phyloP scores from a whole-genome alignment of 805 yeast species.

The Ogataea nonfermentans region DNA sequence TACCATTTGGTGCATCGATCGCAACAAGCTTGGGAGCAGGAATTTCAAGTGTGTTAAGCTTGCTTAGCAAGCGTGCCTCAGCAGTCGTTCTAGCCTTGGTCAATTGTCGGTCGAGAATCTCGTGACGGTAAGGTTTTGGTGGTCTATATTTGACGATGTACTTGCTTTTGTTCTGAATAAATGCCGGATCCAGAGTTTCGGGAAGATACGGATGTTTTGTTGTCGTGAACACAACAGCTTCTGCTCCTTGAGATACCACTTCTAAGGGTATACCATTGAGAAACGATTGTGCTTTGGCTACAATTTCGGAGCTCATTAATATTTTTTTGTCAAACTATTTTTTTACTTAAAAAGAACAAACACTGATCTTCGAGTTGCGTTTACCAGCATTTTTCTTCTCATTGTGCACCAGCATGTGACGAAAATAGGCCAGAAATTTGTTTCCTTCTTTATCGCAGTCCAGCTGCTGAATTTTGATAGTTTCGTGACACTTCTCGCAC shows the following conservation, averaged over 20 bases:
- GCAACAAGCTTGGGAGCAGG: constrained; percentile 71
- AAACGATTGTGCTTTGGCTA: constrained; percentile 41
- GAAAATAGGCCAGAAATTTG: constrained; percentile 28
- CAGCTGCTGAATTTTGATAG: constrained; percentile 23
- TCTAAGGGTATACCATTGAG: constrained; percentile 50
- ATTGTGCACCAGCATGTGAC: constrained; percentile 31
- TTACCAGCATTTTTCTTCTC: constrained; percentile 25
- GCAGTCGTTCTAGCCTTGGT: constrained; percentile 80
- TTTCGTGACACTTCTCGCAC: constrained; percentile 24
- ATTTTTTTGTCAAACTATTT: background rate
- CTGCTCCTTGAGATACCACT: constrained; percentile 85
- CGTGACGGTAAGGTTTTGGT: constrained; percentile 86
- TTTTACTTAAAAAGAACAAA: constrained; percentile 6
- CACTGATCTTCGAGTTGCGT: constrained; percentile 7
- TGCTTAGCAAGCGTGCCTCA: constrained; percentile 75
- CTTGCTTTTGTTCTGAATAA: constrained; percentile 28
- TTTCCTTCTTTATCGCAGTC: constrained; percentile 19
- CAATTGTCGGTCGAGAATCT: constrained; percentile 68
- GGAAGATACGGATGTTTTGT: constrained; percentile 65
- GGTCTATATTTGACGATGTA: constrained; percentile 85
- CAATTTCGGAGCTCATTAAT: constrained; percentile 53
- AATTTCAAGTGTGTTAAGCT: constrained; percentile 52
- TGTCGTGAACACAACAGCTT: constrained; percentile 73
- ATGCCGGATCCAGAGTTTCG: constrained; percentile 23
- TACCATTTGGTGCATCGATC: constrained; percentile 73